Base-by-base conservation (phyloP, 2,329 filamentous ascomycete species). In the Orbilia oligospora region DNA sequence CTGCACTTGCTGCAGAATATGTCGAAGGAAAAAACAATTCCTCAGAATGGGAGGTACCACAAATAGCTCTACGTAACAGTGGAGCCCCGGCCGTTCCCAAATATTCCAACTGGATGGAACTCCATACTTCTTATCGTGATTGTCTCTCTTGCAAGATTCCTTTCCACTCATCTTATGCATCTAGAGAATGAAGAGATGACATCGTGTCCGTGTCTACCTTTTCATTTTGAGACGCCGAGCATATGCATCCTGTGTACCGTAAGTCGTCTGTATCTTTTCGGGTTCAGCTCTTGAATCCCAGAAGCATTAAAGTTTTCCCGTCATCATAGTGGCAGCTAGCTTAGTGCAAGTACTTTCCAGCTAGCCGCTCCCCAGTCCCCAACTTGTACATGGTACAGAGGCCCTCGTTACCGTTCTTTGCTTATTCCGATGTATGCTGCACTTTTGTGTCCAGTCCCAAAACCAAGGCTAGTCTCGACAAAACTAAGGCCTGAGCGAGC, bases 371-470 rank as follows among this genome's bases (percentile, higher is more conserved):
- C 70, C 70, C 46, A 56, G 38, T 49, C 49, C 58, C 55, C 49
- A 41, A 58, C 58, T 76, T 76, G 71, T 76, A 76, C 71, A 76
- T 64, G 56, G 65, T 70, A 70, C 72, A 36, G 18, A 46, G 64
- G 55, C 66, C 24, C 24, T 44, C 22, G 61, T 69, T 51, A 33
- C 38, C 41, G 38, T 46, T 58, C 20, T 66, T 71, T 70, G 69
- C 65, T 65, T 76, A 44, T 68, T 75, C 49, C 38, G 1, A 33
- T 16, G 22, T 51, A 41, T 27, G 14, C 58, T 76, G 72, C 72
- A 58, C 66, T 76, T 76, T 76, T 76, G 72, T 76, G 71, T 68
- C 63, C 63, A 68, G 49, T 70, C 72, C 72, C 72, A 76, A 76
- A 70, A 65, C 72, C 72, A 76, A 76, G 56, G 56, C 56, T 61